A percentile compares a stretch with the other conserved stretches of the same genome.
These are phyloP conservation scores for Diplodia corticola DNA, from an alignment of 2,329 filamentous ascomycete species.

Conservation along the genomic window DNA sequence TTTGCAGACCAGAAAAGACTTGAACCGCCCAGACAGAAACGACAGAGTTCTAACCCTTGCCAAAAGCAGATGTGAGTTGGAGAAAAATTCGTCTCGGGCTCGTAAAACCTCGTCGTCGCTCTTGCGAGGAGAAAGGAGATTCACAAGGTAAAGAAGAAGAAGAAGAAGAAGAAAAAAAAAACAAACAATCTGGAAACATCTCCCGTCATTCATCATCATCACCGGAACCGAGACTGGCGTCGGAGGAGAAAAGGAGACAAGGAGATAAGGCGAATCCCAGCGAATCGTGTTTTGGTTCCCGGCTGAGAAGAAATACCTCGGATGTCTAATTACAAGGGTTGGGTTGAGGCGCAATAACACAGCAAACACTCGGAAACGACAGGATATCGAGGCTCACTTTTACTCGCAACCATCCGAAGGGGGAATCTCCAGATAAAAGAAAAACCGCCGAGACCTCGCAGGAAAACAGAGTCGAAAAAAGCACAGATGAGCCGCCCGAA, in stretches of 20 bases:
- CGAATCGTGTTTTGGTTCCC: conserved; percentile 22
- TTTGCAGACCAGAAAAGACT: conserved; percentile 13
- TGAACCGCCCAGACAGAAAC: conserved; percentile 20
- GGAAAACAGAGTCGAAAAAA: conserved; percentile 16
- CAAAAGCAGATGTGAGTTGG: neutral
- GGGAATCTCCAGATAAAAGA: conserved; percentile 22
- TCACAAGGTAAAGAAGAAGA: conserved; percentile 12
- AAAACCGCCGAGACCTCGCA: conserved; percentile 22
- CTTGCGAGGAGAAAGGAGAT: conserved; percentile 13
- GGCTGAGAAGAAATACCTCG: conserved; percentile 22
- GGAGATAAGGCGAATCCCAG: conserved; percentile 13
- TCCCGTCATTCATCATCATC: conserved; percentile 18
- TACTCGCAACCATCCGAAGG: conserved; percentile 22
- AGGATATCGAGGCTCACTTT: conserved; percentile 23
- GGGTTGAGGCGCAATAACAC: conserved; percentile 18
- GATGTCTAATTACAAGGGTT: conserved; percentile 24
- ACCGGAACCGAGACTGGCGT: conserved; percentile 13
- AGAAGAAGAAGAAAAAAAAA: no score
- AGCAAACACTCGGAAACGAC: conserved; percentile 22
- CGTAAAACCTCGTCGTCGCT: conserved; percentile 8
- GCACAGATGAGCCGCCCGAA: conserved; percentile 4
- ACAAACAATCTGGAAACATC: conserved; percentile 19
- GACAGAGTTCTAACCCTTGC: conserved; percentile 19
- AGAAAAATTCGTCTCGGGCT: conserved; percentile 8
- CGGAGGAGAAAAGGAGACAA: conserved; percentile 6